phyloP scores from a whole-genome alignment of 2,329 filamentous ascomycete species.

The Cladorrhinum sp. region DNA sequence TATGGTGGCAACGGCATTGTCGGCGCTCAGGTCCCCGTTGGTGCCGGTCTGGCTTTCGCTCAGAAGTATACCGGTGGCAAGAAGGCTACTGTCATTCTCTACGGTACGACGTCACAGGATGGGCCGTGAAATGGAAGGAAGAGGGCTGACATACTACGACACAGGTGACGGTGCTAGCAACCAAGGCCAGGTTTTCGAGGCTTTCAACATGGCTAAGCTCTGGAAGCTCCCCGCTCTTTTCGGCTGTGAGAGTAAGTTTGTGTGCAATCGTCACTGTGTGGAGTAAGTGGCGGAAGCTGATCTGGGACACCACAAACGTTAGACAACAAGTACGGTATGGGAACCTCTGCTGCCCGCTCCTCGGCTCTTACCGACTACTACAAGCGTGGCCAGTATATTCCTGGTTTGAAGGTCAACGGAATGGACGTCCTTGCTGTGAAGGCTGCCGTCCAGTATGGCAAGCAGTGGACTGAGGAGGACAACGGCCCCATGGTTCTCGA shows the following conservation, averaged over 20 bases:
- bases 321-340: constrained; percentile 99
- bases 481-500: constrained; percentile 95
- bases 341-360: constrained; percentile 89
- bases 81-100: constrained; percentile 84
- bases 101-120: constrained; percentile 46
- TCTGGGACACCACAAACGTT: constrained; percentile 8
- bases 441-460: constrained; percentile 90
- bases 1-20: constrained; percentile 99
- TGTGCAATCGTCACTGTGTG: too few relatives aligned
- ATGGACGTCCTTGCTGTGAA: constrained; percentile 99
- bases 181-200: constrained; percentile 99
- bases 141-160: neutral
- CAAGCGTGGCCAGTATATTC: constrained; percentile 99
- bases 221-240: constrained; percentile 97
- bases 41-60: constrained; percentile 92
- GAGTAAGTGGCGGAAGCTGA: constrained; percentile 26
- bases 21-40: constrained; percentile 95
- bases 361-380: constrained; percentile 99
- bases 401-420: constrained; percentile 98
- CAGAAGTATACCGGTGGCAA: constrained; percentile 89
- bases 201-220: constrained; percentile 99
- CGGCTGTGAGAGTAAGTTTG: constrained; percentile 87
- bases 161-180: constrained; percentile 89
- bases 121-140: neutral
- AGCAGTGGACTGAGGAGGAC: constrained; percentile 76